These are phyloP conservation scores for Telopea speciosissima DNA, from an alignment of 177 flowering plant species.

Conservation along the genomic window DNA sequence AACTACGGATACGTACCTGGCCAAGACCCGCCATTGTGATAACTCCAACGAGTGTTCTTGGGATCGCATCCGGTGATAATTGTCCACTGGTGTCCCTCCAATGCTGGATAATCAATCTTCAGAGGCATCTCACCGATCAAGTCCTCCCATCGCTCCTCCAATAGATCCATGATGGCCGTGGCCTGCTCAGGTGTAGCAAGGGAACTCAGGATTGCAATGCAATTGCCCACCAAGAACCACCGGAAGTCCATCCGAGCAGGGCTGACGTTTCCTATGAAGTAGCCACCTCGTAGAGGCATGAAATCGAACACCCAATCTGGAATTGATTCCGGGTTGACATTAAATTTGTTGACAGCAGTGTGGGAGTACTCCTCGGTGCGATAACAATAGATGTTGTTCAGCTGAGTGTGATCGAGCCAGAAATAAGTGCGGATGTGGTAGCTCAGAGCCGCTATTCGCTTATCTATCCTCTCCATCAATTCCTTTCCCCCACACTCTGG, in stretches of 20 bases:
- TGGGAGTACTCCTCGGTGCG: slow-evolving; percentile 40
- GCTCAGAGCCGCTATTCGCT: slow-evolving; percentile 30
- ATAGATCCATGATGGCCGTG: slow-evolving; percentile 34
- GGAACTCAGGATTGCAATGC: slow-evolving; percentile 34
- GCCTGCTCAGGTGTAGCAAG: slow-evolving; percentile 27
- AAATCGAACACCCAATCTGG: slow-evolving; percentile 47
- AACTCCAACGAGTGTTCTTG: slow-evolving; percentile 38
- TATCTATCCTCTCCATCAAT: slow-evolving; percentile 30
- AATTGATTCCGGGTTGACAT: slow-evolving; percentile 35
- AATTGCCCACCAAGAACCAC: slow-evolving; percentile 38
- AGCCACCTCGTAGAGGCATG: slow-evolving; percentile 37
- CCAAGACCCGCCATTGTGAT: slow-evolving; percentile 45
- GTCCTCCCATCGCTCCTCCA: slow-evolving; percentile 38
- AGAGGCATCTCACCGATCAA: slow-evolving; percentile 39
- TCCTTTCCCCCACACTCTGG: slow-evolving; percentile 35
- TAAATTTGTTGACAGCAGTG: slow-evolving; percentile 38
- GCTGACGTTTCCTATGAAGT: slow-evolving; percentile 36
- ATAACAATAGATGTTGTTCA: slow-evolving; percentile 40
- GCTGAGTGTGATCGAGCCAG: slow-evolving; percentile 38
- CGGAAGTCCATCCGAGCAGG: slow-evolving; percentile 39
- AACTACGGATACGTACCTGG: slow-evolving; percentile 22
- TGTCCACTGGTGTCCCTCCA: slow-evolving; percentile 34
- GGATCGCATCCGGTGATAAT: slow-evolving; percentile 34
- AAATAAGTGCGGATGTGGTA: slow-evolving; percentile 35
- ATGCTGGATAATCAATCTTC: slow-evolving; percentile 30